Percentiles rank a stretch among this genome's conserved stretches.
Evolutionary conservation across 2,329 filamentous ascomycete species (phyloP).

Genomic region (Botrytis porri): DNA sequence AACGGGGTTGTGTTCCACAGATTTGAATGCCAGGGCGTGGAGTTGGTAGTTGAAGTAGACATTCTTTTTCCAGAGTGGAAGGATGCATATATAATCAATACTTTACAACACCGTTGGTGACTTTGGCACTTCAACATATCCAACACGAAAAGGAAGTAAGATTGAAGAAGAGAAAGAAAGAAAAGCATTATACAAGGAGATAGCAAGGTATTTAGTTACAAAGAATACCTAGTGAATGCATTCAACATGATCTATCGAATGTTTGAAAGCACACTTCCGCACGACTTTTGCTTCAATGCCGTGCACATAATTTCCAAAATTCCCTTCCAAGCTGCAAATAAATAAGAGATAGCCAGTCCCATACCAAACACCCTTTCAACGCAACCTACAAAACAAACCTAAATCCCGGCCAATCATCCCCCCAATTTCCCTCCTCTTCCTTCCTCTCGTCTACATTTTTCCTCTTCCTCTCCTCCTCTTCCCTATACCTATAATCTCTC

Average conservation of each 20-base stretch:
- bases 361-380: too few relatives aligned
- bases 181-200: neutral
- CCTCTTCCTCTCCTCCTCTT: neutral
- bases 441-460: neutral
- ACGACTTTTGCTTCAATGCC: neutral
- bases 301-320: neutral
- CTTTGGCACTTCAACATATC: too few relatives aligned
- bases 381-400: neutral
- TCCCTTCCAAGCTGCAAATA: too few relatives aligned
- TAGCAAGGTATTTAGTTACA: neutral
- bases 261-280: neutral
- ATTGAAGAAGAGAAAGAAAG: neutral
- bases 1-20: neutral
- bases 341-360: neutral
- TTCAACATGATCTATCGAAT: neutral
- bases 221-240: neutral
- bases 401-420: slow-evolving; percentile 16
- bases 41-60: neutral
- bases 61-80: neutral
- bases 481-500: neutral
- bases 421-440: slow-evolving; percentile 1
- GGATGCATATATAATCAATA: neutral
- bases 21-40: too few relatives aligned
- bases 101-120: too few relatives aligned
- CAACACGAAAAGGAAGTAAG: too few relatives aligned